Conservation (phyloP, 2,329 filamentous ascomycete species). For the Diaporthe sp. region DNA sequence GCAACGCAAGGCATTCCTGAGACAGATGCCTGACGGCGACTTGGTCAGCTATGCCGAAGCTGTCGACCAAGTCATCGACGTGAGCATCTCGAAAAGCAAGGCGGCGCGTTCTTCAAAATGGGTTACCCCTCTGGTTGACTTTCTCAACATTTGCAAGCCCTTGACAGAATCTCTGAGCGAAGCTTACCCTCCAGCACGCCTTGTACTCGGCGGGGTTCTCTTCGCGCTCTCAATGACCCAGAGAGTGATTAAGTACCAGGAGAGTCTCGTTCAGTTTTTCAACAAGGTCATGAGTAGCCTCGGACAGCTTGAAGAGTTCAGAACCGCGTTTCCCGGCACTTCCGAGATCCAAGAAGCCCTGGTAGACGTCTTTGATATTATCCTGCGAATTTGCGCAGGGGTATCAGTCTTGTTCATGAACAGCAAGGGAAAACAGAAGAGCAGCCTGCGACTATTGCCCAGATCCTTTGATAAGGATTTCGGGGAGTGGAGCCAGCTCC, state of each 20-base stretch:
- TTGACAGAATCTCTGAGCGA: background rate
- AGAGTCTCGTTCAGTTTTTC: background rate
- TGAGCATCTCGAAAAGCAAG: background rate
- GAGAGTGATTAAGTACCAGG: background rate
- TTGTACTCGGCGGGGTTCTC: background rate
- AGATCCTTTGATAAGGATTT: conserved; percentile 28
- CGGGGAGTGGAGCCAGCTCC: background rate
- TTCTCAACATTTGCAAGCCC: background rate
- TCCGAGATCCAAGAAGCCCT: conserved; percentile 11
- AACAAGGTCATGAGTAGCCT: background rate
- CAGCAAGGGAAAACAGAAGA: conserved; percentile 13
- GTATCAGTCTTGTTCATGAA: background rate
- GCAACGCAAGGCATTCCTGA: background rate
- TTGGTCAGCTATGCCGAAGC: background rate
- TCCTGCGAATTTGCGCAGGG: conserved; percentile 3
- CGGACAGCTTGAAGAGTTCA: conserved; percentile 7
- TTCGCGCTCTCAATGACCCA: background rate
- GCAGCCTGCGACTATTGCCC: background rate
- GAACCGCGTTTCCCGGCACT: background rate
- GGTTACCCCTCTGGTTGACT: background rate
- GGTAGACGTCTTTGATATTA: conserved; percentile 19
- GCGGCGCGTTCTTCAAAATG: background rate
- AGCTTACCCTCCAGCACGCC: background rate
- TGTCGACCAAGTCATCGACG: background rate
- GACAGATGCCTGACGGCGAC: background rate